phyloP scores from a whole-genome alignment of 306 rosid genomes.

The Lotus japonicus region DNA sequence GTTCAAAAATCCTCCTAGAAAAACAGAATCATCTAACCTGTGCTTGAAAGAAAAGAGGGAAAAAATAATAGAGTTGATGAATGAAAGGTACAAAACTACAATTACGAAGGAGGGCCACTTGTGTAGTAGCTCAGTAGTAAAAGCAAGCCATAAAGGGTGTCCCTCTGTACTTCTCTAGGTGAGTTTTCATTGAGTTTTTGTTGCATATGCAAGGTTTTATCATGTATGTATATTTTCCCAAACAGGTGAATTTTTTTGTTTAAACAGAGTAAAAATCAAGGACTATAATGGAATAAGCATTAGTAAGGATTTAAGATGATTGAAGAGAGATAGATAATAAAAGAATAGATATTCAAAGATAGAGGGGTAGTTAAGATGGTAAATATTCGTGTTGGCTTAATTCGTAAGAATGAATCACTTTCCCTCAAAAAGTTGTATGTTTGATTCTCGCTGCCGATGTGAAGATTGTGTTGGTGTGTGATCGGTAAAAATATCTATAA shows the following conservation, averaged over 20 bases:
- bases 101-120: constrained; percentile 41
- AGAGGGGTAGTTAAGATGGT: neutral
- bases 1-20: constrained; percentile 9
- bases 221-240: constrained; percentile 16
- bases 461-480: too few species aligned
- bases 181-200: constrained; percentile 24
- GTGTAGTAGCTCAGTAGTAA: constrained; percentile 41
- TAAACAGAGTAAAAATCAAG: too few species aligned
- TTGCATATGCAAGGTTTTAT: constrained; percentile 26
- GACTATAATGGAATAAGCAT: too few species aligned
- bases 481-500: too few species aligned
- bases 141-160: constrained; percentile 36
- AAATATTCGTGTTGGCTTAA: too few species aligned
- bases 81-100: constrained; percentile 30
- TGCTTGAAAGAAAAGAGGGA: constrained; percentile 17
- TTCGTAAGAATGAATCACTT: too few species aligned
- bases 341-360: neutral
- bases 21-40: constrained; percentile 23
- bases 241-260: too few species aligned
- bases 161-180: constrained; percentile 25
- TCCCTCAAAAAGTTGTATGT: too few species aligned
- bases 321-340: neutral
- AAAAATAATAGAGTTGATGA: constrained; percentile 14
- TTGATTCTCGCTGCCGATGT: too few species aligned
- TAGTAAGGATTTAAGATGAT: neutral